Base-by-base conservation (phyloP, 2,329 filamentous ascomycete genomes). In the Alternaria alternata region DNA sequence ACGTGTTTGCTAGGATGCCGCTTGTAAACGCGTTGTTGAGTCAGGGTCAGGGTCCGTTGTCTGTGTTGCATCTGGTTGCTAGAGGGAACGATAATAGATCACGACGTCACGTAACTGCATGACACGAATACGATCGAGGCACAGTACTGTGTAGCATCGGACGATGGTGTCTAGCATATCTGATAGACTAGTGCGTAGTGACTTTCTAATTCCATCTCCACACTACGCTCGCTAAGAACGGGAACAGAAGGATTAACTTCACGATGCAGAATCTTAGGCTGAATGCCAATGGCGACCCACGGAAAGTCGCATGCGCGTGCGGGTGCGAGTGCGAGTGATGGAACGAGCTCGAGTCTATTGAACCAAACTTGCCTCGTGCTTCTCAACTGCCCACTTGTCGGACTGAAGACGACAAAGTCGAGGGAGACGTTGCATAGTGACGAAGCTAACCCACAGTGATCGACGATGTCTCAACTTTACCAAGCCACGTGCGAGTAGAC, bases 381-480 rank as follows among this genome's bases (percentile, higher is more conserved):
- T n/a, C 30, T 53, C 51, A 34, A 38, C 51, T 24, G 49, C 22
- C 24, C 9, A n/a, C 32, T n/a, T 32, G 46, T 34, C 46, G 34
- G 48, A 16, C 49, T 51, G 34, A 22, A 34, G n/a, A 51, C 28
- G 16, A n/a, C 48, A 24, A 34, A 32, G 26, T 51, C 34, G 48
- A 9, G 44, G 44, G 44, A 46, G 28, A 26, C 11, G 53, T 12
- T 30, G 52, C 16, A 42, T 34, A 11, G 28, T 44, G 42, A 56
- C 51, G 44, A 59, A 54, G 58, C 47, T 44, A 52, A 28, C 28
- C 46, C 46, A 44, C 52, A 34, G 53, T 41, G 16, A 47, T 43
- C 22, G 39, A n/a, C 56, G 12, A 48, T 34, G 38, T 16, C 59
- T 58, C 63, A 57, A 55, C 61, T 51, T 12, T 20, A 39, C 38